Conservation (phyloP, 1,139 yeast genomes). For the Geotrichum carabidarum region DNA sequence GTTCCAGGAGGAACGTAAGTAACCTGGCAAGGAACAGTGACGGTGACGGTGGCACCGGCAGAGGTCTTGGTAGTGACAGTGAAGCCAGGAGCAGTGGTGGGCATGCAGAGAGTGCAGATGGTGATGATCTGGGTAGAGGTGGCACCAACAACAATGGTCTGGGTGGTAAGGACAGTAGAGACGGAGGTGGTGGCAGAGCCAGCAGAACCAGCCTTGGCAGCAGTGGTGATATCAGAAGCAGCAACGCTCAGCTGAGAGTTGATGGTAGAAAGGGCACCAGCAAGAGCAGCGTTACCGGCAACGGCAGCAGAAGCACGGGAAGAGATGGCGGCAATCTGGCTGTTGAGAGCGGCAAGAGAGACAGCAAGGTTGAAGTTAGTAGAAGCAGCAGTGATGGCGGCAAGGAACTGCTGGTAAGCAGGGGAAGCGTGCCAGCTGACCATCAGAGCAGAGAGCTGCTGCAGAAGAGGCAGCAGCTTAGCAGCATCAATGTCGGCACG, state of each 20-base stretch:
- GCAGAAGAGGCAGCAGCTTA: neutral
- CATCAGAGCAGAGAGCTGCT: neutral
- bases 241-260: neutral
- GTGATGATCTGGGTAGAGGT: slow-evolving; percentile 15
- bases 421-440: slow-evolving; percentile 7
- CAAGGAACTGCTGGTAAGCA: slow-evolving; percentile 10
- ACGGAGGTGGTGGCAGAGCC: slow-evolving; percentile 1
- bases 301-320: neutral
- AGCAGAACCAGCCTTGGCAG: slow-evolving; percentile 7
- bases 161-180: slow-evolving; percentile 5
- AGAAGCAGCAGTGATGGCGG: slow-evolving; percentile 1
- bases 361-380: slow-evolving; percentile 8
- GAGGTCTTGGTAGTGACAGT: slow-evolving; percentile 14
- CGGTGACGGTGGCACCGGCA: slow-evolving; percentile 17
- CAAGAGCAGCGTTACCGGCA: neutral
- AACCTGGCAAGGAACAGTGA: slow-evolving; percentile 17
- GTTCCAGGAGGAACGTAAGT: slow-evolving; percentile 13
- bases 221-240: neutral
- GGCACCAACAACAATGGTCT: slow-evolving; percentile 11
- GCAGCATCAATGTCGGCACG: slow-evolving; percentile 12
- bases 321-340: slow-evolving; percentile 1
- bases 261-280: neutral
- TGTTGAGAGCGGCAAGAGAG: slow-evolving; percentile 6
- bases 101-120: slow-evolving; percentile 14
- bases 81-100: slow-evolving; percentile 2